Conservation (phyloP, 2,329 filamentous ascomycete species). For the Raffaelea deltoideospora region DNA sequence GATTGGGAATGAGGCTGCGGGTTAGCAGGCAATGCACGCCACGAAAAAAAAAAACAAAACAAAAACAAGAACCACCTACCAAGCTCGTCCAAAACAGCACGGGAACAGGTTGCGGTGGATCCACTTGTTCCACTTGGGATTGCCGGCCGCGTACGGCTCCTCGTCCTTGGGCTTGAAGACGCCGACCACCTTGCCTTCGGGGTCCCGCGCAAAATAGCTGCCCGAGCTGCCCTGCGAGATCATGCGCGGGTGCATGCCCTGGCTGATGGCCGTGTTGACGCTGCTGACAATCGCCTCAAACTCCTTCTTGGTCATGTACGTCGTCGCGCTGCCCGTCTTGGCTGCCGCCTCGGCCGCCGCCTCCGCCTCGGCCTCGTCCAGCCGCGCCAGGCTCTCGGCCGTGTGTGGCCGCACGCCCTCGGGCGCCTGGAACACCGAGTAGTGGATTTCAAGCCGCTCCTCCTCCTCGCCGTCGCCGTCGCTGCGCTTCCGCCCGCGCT, state of each 20-base stretch:
- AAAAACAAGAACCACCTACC: constrained; percentile 27
- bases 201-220: constrained; percentile 91
- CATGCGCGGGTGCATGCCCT: constrained; percentile 85
- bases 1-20: constrained; percentile 71
- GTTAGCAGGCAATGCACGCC: constrained; percentile 1
- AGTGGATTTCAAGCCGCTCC: constrained; percentile 85
- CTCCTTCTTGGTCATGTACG: constrained; percentile 55
- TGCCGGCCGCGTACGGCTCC: constrained; percentile 90
- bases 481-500: constrained; percentile 58
- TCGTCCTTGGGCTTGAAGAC: constrained; percentile 99
- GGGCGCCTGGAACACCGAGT: constrained; percentile 90
- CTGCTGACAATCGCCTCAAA: constrained; percentile 85
- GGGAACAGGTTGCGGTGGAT: constrained; percentile 95
- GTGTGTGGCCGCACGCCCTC: constrained; percentile 73
- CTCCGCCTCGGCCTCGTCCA: constrained; percentile 28
- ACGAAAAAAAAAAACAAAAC: background rate
- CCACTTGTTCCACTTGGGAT: constrained; percentile 99
- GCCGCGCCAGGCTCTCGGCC: constrained; percentile 51
- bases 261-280: constrained; percentile 76
- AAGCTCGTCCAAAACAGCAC: constrained; percentile 90
- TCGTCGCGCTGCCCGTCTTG: constrained; percentile 4
- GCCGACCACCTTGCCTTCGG: constrained; percentile 83
- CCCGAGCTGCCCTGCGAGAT: constrained; percentile 95
- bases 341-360: no score
- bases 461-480: constrained; percentile 45